Base-by-base conservation (phyloP, 331 rosid genomes). In the Spiraea crenata region DNA sequence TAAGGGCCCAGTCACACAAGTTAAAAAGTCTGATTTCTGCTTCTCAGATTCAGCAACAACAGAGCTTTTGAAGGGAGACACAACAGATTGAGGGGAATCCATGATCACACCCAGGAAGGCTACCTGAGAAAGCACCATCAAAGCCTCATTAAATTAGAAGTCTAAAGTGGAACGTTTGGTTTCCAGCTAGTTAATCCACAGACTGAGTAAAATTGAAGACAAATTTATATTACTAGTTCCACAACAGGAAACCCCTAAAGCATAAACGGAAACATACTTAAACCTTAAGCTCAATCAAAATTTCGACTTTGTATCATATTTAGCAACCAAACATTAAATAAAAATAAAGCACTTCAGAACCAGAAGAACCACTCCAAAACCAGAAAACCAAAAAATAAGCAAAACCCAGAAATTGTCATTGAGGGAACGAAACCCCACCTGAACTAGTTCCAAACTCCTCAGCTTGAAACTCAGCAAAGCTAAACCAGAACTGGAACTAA, bases 51-150 rank as follows among this genome's bases (percentile, higher is more conserved):
- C 90, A 41, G 87, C 49, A 50, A 75, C 77, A 2, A 79, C 73
- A 13, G 88, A 81, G 82, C 72, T 85, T 73, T 87, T 82, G 79
- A 78, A 82, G 69, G 97, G 98, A 60, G 96, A 95, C 60, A 91
- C 96, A 55, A 95, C 93, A 75, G 98, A 91, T 77, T 89, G 96
- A 72, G 99, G 97, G 35, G 96, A 89, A 45, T 90, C 96, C 99
- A 95, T 91, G 83, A 52, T 37, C 69, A 58, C 48, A 70, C 60
- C 76, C 31, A 14, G 47, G 71, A 75, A 37, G 4, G 6, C 14
- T 73, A 82, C 87, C 93, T 90, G 83, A 39, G 48, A 84, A 63
- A 74, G 73, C 72, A 76, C 63, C 63, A 76, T 56, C 4, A 57
- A 39, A 38, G 52, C 72, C 63, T 67, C 65, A 12, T 54, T n/a